Percentiles rank a stretch among this genome's conserved stretches.
phyloP scores from a whole-genome alignment of 306 rosid species.

The Castanea mollissima region DNA sequence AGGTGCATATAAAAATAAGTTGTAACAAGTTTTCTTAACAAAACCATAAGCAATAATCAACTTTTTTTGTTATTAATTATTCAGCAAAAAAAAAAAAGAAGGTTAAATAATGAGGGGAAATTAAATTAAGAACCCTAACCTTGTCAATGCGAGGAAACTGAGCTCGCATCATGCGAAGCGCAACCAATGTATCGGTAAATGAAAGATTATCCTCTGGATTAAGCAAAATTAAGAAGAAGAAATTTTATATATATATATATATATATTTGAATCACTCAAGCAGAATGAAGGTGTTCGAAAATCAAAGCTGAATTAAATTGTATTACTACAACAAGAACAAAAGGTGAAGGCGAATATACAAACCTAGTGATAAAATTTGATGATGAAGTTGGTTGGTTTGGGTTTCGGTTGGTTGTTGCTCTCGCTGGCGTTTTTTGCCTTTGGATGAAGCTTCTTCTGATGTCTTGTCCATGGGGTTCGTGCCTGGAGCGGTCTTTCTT shows the following conservation, averaged over 20 bases:
- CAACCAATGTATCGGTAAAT: constrained; percentile 77
- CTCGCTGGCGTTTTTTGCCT: constrained; percentile 48
- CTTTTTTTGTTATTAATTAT: too few species aligned
- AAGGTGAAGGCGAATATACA: neutral
- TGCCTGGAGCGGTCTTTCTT: too few species aligned
- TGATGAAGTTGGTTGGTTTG: constrained; percentile 9
- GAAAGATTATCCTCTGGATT: constrained; percentile 69
- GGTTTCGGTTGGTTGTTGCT: constrained; percentile 13
- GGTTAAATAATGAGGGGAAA: neutral
- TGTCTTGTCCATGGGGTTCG: constrained; percentile 24
- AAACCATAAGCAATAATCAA: neutral
- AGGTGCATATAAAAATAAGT: neutral
- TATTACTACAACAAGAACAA: neutral
- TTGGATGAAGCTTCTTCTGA: constrained; percentile 43
- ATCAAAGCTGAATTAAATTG: neutral
- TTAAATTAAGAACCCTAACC: constrained; percentile 32
- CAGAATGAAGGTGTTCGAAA: neutral
- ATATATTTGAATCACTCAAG: neutral
- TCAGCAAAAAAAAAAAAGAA: neutral
- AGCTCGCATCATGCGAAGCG: constrained; percentile 90
- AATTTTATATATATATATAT: too few species aligned
- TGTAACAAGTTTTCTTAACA: neutral
- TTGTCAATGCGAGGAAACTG: constrained; percentile 68
- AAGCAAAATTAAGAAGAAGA: neutral
- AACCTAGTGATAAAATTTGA: constrained; percentile 37